Base-by-base conservation (phyloP, 1,139 yeast genomes). In the Candida sanyaensis region DNA sequence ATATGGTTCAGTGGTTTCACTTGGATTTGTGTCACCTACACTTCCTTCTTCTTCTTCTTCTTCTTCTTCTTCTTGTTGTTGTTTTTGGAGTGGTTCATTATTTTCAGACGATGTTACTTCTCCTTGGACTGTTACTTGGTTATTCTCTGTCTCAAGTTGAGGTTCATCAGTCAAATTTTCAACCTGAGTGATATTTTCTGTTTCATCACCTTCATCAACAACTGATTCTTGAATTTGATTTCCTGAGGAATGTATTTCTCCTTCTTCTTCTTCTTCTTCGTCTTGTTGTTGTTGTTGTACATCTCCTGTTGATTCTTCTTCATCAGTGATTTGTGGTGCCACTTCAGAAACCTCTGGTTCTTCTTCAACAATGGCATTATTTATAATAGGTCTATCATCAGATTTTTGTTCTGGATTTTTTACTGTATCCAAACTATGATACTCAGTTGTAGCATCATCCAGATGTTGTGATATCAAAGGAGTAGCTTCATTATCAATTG, bases 401-500 rank as follows among this genome's bases (percentile, higher is more conserved):
- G 37, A 37, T 34, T 32, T 43, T 30, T 45, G 42, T 34, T 30
- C 44, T 9, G 31, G 29, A 29, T 37, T 28, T 11, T 33, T 34
- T 17, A 43, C 37, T 32, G 23, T 31, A 13, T 27, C 32, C 23
- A 28, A n/a, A 12, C 41, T 37, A 7, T 37, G 30, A 17, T 41
- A 26, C 31, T 43, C 12, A 28, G 42, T 7, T 39, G 28, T 27
- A 13, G 27, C 27, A 21, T 37, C 29, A 8, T 41, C 37, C 12
- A 42, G 26, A 11, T 37, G 32, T 42, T 33, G 36, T 21, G 29
- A 6, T 39, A 50, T 44, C 33, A 55, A 48, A 5, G 58, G 58
- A 2, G 53, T 46, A 9, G 50, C 40, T 45, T 55, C 59, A 17
- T n/a, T n/a, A n/a, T 44, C 39, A 24, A 41, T 32, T 6, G 40